Base-by-base conservation (phyloP, 306 rosid species). In the Fragaria nilgerrensis region DNA sequence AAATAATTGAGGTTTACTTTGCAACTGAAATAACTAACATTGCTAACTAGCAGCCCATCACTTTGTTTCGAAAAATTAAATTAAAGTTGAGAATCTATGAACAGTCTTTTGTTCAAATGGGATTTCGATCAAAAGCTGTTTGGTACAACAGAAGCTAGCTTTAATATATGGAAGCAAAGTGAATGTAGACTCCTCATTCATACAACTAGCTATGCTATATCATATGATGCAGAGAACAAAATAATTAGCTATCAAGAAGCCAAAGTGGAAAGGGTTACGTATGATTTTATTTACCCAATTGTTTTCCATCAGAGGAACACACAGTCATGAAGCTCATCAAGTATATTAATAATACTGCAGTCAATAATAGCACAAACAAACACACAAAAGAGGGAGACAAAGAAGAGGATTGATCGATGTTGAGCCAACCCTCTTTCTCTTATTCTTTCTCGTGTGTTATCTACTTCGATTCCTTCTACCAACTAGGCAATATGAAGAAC, bases 321-420 rank as follows among this genome's bases (percentile, higher is more conserved):
- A 88, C 58, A 75, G 83, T 85, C 83, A 79, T 84, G 83, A 81
- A 73, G 59, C 53, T 53, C 83, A 77, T 69, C 58, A 70, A 37
- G 67, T 76, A 74, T 67, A 50, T 74, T 70, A 47, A 83, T 63
- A 62, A 52, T 52, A 76, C 74, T 29, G 32, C 53, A 80, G 79
- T 78, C 77, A 74, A 76, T 77, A 77, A 67, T 19, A 71, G 39
- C 76, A 83, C 82, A 73, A 22, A 50, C 81, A 69, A 52, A 75
- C 71, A 69, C 59, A 73, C 78, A 41, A 11, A 70, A 43, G 39
- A 22, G 10, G 14, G 70, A 63, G 48, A 74, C 20, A n/a, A 36
- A 49, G 56, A 50, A 78, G 17, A 37, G 43, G 66, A 65, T 36
- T 17, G 41, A 44, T 44, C 48, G 48, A 44, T 9, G 15, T 10